Conservation (phyloP, 768 basidiomycete genomes). For the Tubosaeta sp. region DNA sequence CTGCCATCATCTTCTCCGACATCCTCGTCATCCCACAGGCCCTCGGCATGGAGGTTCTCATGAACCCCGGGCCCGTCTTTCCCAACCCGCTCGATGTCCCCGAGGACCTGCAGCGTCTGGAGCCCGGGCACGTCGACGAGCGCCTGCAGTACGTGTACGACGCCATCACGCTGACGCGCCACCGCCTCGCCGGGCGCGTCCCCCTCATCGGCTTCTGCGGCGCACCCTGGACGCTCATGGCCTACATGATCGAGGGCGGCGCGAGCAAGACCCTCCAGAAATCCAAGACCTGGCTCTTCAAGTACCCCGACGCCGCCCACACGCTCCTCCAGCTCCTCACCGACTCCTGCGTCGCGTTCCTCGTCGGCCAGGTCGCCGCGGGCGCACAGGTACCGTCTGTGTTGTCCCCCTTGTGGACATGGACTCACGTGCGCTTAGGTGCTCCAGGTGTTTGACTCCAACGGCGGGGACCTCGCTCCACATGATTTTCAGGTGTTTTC, state of each 20-base stretch:
- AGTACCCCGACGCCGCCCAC: constrained; percentile 63
- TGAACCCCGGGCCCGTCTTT: constrained; percentile 90
- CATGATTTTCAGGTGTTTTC: constrained; percentile 84
- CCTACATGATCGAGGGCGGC: constrained; percentile 98
- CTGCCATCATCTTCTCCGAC: constrained; percentile 96
- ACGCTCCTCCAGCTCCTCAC: constrained; percentile 75
- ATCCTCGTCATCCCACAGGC: constrained; percentile 98
- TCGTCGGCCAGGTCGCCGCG: constrained; percentile 90
- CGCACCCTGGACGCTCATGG: constrained; percentile 97
- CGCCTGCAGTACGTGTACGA: constrained; percentile 90
- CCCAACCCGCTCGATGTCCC: constrained; percentile 81
- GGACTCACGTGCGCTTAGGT: constrained; percentile 45
- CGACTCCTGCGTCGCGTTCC: constrained; percentile 83
- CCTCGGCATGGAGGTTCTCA: constrained; percentile 91
- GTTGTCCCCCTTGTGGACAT: neutral
- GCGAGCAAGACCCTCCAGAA: constrained; percentile 88
- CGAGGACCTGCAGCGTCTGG: constrained; percentile 62
- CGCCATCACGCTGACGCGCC: constrained; percentile 83
- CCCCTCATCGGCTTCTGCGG: constrained; percentile 97
- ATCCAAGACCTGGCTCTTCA: constrained; percentile 92
- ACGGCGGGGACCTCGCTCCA: constrained; percentile 89
- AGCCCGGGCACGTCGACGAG: constrained; percentile 71
- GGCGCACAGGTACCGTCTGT: constrained; percentile 79
- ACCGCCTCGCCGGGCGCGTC: constrained; percentile 78
- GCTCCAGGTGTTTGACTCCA: constrained; percentile 96